Percentiles rank a stretch among this genome's conserved stretches.
Evolutionary conservation across 1,139 yeast species (phyloP).

Genomic region (Pichia sp.): DNA sequence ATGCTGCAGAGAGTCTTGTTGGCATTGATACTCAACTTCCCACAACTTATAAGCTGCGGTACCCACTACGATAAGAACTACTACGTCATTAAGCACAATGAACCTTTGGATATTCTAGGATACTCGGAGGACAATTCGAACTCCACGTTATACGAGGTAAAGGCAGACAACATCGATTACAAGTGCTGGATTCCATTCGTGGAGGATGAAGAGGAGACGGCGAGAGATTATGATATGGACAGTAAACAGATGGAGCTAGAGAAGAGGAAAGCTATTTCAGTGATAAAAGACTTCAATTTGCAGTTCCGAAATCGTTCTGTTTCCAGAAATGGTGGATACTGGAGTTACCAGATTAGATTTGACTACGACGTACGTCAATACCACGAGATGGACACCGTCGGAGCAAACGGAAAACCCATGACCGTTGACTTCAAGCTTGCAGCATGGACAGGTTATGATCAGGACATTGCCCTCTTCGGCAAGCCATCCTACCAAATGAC

Average conservation of each 20-base stretch:
- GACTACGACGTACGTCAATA: slow-evolving; percentile 13
- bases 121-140: background rate
- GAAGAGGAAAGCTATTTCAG: slow-evolving; percentile 19
- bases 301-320: background rate
- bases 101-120: background rate
- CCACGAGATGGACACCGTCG: slow-evolving; percentile 3
- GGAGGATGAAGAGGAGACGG: background rate
- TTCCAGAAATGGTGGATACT: slow-evolving; percentile 15
- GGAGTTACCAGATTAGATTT: slow-evolving; percentile 21
- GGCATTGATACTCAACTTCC: background rate
- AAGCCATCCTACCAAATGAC: slow-evolving; percentile 6
- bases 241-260: slow-evolving; percentile 12
- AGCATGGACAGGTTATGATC: slow-evolving; percentile 23
- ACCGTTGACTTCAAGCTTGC: slow-evolving; percentile 10
- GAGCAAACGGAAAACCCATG: background rate
- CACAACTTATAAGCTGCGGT: background rate
- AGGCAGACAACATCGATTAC: background rate
- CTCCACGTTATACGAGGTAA: slow-evolving; percentile 1
- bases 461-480: background rate
- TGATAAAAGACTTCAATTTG: slow-evolving; percentile 15
- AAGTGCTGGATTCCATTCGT: slow-evolving; percentile 12
- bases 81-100: background rate
- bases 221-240: background rate
- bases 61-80: slow-evolving; percentile 2
- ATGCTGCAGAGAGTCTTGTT: background rate